Base-by-base conservation (phyloP, 768 basidiomycete genomes). In the Russula lepida region DNA sequence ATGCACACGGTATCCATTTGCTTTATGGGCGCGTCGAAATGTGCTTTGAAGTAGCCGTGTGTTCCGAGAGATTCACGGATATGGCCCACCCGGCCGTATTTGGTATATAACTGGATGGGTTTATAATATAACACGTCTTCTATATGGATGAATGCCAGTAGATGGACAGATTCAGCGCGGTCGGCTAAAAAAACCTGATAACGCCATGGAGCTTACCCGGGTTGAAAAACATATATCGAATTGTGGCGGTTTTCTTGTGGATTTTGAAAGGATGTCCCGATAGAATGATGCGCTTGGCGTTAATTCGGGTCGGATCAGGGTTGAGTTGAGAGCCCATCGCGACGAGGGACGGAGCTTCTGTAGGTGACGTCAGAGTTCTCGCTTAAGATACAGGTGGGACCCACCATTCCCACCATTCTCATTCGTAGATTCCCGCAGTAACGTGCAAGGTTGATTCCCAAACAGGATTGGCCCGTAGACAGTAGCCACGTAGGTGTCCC, bases 181-280 rank as follows among this genome's bases (percentile, higher is more conserved):
- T 35, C 30, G 60, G 66, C 28, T 64, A 33, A 59, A 46, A 64
- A 37, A 37, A 15, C 30, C 58, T 28, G 54, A 51, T 32, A 49
- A n/a, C 43, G 51, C 25, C 25, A 55, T n/a, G 50, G 33, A 43
- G 58, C 79, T 32, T 66, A 89, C 88, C 88, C 43, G 85, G 68
- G 72, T 95, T 88, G 81, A 99, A 98, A 77, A 98, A 98, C 92
- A 99, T 91, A 77, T 98, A 98, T 58, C 95, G 86, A 67, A 99
- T 86, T 6, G 95, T 98, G 2, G 95, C 95, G 6, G 92, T 92
- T 78, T 92, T 94, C 71, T 93, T 92, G 79, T 98, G 95, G 1
- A 98, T 86, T 69, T 94, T 95, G 83, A 93, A 90, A 1, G 95
- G 95, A 74, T 97, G 94, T 0, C 95, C 95, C 2, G 95, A 94